A percentile compares a stretch with the other conserved stretches of the same genome.
phyloP scores from a whole-genome alignment of 31 red algal species.

The Porphyra umbilicalis region DNA sequence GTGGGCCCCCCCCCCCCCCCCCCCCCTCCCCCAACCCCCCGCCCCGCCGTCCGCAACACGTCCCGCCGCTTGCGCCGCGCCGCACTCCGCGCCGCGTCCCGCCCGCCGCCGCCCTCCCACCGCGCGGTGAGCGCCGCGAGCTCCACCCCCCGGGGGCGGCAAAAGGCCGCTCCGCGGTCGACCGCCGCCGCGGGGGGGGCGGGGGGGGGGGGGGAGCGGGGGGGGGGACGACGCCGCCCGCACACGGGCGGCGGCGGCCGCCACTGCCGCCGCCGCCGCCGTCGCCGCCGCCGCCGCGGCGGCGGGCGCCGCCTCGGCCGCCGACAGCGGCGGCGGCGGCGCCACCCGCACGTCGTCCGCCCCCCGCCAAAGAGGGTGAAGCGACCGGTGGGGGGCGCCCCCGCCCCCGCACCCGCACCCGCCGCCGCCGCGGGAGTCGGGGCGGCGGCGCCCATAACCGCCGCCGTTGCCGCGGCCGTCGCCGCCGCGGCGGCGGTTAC shows the following conservation, averaged over 20 bases:
- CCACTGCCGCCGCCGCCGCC: background rate
- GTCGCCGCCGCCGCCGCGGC: background rate
- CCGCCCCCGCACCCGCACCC: background rate
- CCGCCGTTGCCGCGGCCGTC: background rate
- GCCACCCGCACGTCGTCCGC: background rate
- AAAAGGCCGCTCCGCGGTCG: background rate
- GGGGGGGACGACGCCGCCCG: background rate
- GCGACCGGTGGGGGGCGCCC: background rate
- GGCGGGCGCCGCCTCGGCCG: no score
- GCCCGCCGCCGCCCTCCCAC: background rate
- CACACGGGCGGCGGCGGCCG: background rate
- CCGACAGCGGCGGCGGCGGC: background rate
- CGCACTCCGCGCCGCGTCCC: background rate
- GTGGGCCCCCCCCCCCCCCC: background rate
- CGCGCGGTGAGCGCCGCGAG: background rate
- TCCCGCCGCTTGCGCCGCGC: background rate
- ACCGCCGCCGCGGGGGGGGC: background rate
- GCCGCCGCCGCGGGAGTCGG: background rate
- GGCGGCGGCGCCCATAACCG: background rate
- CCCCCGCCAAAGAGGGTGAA: background rate
- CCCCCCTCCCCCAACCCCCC: no score
- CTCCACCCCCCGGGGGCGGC: background rate
- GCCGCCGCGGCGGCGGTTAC: background rate
- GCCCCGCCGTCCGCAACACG: background rate
- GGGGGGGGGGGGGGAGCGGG: background rate